phyloP scores from a whole-genome alignment of 352 stramenopile genomes.

The Globisporangium orthogonon region DNA sequence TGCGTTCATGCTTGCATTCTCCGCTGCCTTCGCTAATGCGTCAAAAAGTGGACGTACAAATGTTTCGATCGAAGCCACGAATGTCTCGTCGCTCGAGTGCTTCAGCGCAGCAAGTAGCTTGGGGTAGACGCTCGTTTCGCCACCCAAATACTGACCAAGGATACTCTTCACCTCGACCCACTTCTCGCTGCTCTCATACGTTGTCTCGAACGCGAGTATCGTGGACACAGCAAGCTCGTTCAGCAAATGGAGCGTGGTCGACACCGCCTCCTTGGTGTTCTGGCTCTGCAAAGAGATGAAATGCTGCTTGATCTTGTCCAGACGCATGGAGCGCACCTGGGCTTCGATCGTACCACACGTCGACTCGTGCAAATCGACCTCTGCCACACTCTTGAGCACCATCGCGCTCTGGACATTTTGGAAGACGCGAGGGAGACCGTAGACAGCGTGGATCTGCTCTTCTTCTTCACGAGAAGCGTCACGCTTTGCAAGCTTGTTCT shows the following conservation, averaged over 20 bases:
- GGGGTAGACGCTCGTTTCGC: neutral
- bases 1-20: neutral
- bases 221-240: constrained; percentile 43
- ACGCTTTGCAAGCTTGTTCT: constrained; percentile 16
- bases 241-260: constrained; percentile 22
- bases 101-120: constrained; percentile 10
- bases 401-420: constrained; percentile 48
- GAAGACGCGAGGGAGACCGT: constrained; percentile 49
- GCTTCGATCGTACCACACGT: constrained; percentile 48
- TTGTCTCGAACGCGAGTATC: constrained; percentile 47
- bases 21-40: neutral
- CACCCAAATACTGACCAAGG: constrained; percentile 1
- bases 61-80: constrained; percentile 7
- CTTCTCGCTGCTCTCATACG: constrained; percentile 19
- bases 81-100: constrained; percentile 13
- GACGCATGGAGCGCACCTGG: constrained; percentile 32
- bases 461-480: constrained; percentile 24
- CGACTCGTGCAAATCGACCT: constrained; percentile 56
- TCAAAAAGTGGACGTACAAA: constrained; percentile 10
- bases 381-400: constrained; percentile 46
- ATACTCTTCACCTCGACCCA: constrained; percentile 23
- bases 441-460: constrained; percentile 35
- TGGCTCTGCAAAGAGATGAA: constrained; percentile 22
- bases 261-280: constrained; percentile 13
- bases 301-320: constrained; percentile 47